Percentiles rank a stretch among this genome's conserved stretches.
These are phyloP conservation scores for Gautieria morchelliformis DNA, from an alignment of 768 basidiomycete genomes.

Conservation along the genomic window DNA sequence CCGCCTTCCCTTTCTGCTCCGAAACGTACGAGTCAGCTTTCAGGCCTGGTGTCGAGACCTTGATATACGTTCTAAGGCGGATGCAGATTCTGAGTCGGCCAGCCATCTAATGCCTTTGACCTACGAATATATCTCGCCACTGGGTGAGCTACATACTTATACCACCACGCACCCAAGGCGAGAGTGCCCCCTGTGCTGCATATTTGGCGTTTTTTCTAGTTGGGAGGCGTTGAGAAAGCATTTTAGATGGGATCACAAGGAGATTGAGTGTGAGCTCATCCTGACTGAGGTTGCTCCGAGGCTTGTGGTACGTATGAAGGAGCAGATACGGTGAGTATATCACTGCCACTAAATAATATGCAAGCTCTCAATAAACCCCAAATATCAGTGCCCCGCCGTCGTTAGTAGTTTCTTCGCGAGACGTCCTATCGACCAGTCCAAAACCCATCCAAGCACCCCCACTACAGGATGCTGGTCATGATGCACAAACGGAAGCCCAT, in stretches of 20 bases:
- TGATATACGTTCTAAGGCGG: constrained; percentile 25
- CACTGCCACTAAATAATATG: neutral
- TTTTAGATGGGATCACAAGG: constrained; percentile 38
- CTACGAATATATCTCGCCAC: constrained; percentile 7
- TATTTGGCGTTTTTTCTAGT: constrained; percentile 34
- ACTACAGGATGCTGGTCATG: too few species aligned
- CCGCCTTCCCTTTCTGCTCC: constrained; percentile 47
- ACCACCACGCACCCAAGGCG: constrained; percentile 15
- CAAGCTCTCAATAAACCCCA: neutral
- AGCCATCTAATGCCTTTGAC: constrained; percentile 18
- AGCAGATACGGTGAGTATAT: constrained; percentile 1
- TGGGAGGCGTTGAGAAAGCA: constrained; percentile 38
- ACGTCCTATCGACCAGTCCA: too few species aligned
- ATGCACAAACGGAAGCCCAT: too few species aligned
- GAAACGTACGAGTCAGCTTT: constrained; percentile 44
- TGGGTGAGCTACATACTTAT: constrained; percentile 8
- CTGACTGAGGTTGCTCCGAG: constrained; percentile 25
- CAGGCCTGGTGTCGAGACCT: constrained; percentile 27
- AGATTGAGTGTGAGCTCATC: constrained; percentile 18
- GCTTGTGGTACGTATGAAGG: constrained; percentile 6
- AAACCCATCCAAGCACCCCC: too few species aligned
- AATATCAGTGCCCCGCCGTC: neutral
- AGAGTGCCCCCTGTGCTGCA: constrained; percentile 46
- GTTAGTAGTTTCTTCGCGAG: neutral
- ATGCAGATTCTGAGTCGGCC: constrained; percentile 13